Conservation (phyloP, 768 basidiomycete species). For the Trametes cinnabarina region DNA sequence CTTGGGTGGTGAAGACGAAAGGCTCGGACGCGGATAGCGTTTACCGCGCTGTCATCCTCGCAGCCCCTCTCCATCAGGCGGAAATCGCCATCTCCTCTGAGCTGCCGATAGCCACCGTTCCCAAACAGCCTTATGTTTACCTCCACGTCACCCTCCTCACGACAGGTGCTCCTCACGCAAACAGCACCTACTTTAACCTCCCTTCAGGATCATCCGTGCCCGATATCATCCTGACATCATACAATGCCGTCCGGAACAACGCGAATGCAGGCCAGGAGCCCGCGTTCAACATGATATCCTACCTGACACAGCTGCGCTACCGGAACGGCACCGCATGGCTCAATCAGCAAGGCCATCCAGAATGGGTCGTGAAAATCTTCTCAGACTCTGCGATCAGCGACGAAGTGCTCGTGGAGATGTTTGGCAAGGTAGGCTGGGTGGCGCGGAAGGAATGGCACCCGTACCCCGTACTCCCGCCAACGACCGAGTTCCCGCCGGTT, state of each 20-base stretch:
- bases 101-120: constrained; percentile 49
- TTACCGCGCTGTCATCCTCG: constrained; percentile 80
- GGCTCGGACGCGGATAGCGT: constrained; percentile 32
- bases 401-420: constrained; percentile 65
- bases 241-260: constrained; percentile 51
- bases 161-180: constrained; percentile 68
- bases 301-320: constrained; percentile 56
- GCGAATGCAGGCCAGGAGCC: constrained; percentile 34
- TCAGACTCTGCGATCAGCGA: constrained; percentile 66
- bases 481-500: constrained; percentile 67
- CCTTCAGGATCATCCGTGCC: constrained; percentile 46
- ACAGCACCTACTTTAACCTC: constrained; percentile 84
- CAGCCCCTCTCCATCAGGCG: constrained; percentile 79
- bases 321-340: constrained; percentile 35
- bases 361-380: constrained; percentile 87
- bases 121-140: constrained; percentile 71
- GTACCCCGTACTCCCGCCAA: constrained; percentile 74
- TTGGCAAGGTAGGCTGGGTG: constrained; percentile 78
- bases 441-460: constrained; percentile 85
- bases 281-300: constrained; percentile 85
- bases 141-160: constrained; percentile 34
- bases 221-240: constrained; percentile 70
- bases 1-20: constrained; percentile 52
- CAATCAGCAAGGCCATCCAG: constrained; percentile 34
- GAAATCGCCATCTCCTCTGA: constrained; percentile 47